phyloP scores from a whole-genome alignment of 2,329 filamentous ascomycete genomes.

The Aspergillus pseudoglaucus region DNA sequence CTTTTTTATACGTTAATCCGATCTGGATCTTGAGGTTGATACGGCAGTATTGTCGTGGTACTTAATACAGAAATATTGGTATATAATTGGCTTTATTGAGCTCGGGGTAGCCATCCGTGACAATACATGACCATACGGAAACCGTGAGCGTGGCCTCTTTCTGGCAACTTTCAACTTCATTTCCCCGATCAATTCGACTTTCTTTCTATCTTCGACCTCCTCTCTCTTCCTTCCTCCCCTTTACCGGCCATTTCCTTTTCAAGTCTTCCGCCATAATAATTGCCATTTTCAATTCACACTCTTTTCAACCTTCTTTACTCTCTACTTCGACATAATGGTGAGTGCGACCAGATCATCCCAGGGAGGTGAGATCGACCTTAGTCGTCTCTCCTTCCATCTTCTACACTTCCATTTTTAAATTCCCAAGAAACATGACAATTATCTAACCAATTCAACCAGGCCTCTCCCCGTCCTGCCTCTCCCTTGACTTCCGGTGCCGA shows the following conservation, averaged over 20 bases:
- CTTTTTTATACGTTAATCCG: no score
- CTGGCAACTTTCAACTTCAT: constrained; percentile 15
- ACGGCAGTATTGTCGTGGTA: not conserved
- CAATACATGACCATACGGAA: constrained; percentile 9
- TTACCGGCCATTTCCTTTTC: not conserved
- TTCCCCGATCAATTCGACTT: constrained; percentile 2
- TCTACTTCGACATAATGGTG: constrained; percentile 19
- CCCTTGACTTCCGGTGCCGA: constrained; percentile 41
- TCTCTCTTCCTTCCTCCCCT: not conserved
- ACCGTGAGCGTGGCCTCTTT: constrained; percentile 24
- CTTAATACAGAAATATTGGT: not conserved
- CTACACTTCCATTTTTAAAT: constrained; percentile 4
- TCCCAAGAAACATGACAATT: not conserved
- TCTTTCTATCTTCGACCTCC: not conserved
- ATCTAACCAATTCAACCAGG: constrained; percentile 14
- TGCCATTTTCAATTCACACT: constrained; percentile 1
- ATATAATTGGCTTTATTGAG: not conserved
- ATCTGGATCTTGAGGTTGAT: no score
- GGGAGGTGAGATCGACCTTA: not conserved
- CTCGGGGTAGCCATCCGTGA: constrained; percentile 1
- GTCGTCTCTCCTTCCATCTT: constrained; percentile 2
- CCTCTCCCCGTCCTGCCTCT: constrained; percentile 37
- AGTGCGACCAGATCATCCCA: constrained; percentile 8
- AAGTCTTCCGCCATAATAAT: not conserved
- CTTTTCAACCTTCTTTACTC: constrained; percentile 9